Evolutionary conservation across 176 grass and related monocot species (phyloP).

Genomic region (Musa itinerans): DNA sequence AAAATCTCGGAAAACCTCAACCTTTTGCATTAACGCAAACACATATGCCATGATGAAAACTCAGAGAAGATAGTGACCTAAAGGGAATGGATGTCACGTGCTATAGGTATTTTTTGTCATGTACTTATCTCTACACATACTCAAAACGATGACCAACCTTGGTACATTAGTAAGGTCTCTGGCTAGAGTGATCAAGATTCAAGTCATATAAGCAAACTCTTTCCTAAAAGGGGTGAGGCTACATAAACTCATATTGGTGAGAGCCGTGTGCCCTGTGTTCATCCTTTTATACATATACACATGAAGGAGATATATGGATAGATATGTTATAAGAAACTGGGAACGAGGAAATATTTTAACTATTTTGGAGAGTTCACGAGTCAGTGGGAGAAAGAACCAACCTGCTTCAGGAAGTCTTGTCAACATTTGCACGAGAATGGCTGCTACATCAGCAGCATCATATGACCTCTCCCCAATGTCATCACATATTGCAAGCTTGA

Average conservation of each 20-base stretch:
- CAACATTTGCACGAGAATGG: slow-evolving; percentile 76
- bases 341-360: background rate
- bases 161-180: too few relatives aligned
- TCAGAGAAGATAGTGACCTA: too few relatives aligned
- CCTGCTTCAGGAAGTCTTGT: slow-evolving; percentile 57
- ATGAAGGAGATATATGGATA: background rate
- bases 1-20: background rate
- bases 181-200: too few relatives aligned
- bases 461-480: slow-evolving; percentile 95
- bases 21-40: background rate
- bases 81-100: too few relatives aligned
- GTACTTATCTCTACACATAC: too few relatives aligned
- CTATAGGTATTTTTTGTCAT: too few relatives aligned
- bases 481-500: slow-evolving; percentile 97
- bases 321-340: background rate
- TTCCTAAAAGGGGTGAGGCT: too few relatives aligned
- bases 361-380: background rate
- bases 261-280: too few relatives aligned
- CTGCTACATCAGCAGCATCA: slow-evolving; percentile 69
- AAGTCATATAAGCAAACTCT: too few relatives aligned
- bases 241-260: too few relatives aligned
- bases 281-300: too few relatives aligned
- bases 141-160: too few relatives aligned
- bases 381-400: slow-evolving; percentile 22
- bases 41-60: background rate